phyloP scores from a whole-genome alignment of 75 land plant genomes.

The Pseudotsuga menziesii region DNA sequence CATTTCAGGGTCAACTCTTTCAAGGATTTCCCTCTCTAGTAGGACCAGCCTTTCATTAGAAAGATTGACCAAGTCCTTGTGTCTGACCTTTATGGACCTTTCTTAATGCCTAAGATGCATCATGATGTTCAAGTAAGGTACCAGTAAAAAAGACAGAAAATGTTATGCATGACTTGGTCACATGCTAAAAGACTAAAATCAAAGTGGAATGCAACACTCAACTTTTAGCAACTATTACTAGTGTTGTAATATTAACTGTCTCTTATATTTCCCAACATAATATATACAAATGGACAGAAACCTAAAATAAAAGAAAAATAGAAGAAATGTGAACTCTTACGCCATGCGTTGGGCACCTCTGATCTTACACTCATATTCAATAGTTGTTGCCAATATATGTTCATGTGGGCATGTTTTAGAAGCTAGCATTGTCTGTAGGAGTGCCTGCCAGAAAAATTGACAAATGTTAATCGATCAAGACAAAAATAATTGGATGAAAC shows the following conservation, averaged over 20 bases:
- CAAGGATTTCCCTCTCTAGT: no score
- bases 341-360: slow-evolving; percentile 98
- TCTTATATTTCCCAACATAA: not conserved
- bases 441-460: slow-evolving; percentile 43
- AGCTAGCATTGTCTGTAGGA: slow-evolving; percentile 75
- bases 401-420: slow-evolving; percentile 63
- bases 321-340: slow-evolving; percentile 48
- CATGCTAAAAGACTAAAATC: no score
- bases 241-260: not conserved
- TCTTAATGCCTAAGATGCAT: no score
- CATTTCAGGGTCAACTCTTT: no score
- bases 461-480: slow-evolving; percentile 9
- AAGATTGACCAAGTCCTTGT: no score
- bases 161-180: no score
- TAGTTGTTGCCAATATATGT: slow-evolving; percentile 69
- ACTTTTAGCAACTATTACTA: no score
- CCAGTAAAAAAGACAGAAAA: no score
- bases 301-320: not conserved
- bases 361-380: slow-evolving; percentile 91
- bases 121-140: no score
- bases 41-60: no score
- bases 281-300: not conserved
- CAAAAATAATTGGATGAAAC: slow-evolving; percentile 28
- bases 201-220: no score
- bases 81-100: no score